These are phyloP conservation scores for Talaromyces marneffei DNA, from an alignment of 2,329 filamentous ascomycete species.

Conservation along the genomic window DNA sequence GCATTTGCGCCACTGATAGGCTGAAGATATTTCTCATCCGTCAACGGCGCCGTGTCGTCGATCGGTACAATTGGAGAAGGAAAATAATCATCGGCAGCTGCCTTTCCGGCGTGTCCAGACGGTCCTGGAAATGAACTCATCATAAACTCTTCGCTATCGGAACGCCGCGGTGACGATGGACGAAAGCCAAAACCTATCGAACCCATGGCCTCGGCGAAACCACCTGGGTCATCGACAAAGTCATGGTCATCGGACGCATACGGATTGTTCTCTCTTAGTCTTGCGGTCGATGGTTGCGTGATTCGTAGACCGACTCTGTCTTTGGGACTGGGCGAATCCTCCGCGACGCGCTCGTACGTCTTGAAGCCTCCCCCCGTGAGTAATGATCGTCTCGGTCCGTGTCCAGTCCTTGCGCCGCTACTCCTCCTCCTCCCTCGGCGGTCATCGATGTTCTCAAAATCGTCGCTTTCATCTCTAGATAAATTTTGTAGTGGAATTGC, in stretches of 20 bases:
- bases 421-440: slow-evolving; percentile 25
- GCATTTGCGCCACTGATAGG: slow-evolving; percentile 50
- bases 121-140: slow-evolving; percentile 12
- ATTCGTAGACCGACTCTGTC: slow-evolving; percentile 14
- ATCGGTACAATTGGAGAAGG: slow-evolving; percentile 47
- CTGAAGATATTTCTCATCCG: slow-evolving; percentile 50
- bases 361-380: slow-evolving; percentile 35
- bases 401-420: slow-evolving; percentile 32
- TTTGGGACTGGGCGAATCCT: slow-evolving; percentile 47
- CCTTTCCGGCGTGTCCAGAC: slow-evolving; percentile 23
- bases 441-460: slow-evolving; percentile 22
- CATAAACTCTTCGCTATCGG: slow-evolving; percentile 23
- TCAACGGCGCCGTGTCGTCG: slow-evolving; percentile 55
- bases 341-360: slow-evolving; percentile 50
- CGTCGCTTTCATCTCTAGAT: slow-evolving; percentile 33
- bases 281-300: slow-evolving; percentile 23
- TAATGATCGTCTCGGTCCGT: slow-evolving; percentile 38
- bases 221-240: slow-evolving; percentile 29
- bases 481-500: slow-evolving; percentile 70
- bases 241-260: slow-evolving; percentile 22
- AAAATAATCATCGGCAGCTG: slow-evolving; percentile 49
- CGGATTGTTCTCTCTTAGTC: slow-evolving; percentile 19
- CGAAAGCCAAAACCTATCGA: slow-evolving; percentile 38
- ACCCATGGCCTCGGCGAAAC: slow-evolving; percentile 39
- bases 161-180: slow-evolving; percentile 18